Evolutionary conservation across 2,329 filamentous ascomycete genomes (phyloP).

Genomic region (Lasiodiplodia sp.): DNA sequence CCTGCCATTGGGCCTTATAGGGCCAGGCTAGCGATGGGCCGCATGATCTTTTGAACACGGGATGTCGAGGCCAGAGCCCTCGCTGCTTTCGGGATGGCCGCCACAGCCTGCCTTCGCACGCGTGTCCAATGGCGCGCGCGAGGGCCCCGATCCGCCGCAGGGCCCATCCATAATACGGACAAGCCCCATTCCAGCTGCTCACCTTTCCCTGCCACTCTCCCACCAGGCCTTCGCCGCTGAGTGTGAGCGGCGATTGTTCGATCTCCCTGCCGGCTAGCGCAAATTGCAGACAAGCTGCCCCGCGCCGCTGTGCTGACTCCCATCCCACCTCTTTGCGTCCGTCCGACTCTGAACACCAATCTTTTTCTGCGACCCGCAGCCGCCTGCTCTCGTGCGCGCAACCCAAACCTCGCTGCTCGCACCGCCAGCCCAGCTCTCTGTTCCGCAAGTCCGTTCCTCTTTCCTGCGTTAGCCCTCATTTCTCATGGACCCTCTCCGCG

Average conservation of each 20-base stretch:
- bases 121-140: slow-evolving; percentile 24
- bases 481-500: slow-evolving; percentile 6
- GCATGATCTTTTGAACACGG: slow-evolving; percentile 51
- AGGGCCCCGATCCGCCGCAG: slow-evolving; percentile 26
- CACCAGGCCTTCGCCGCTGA: slow-evolving; percentile 25
- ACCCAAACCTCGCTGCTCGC: slow-evolving; percentile 10
- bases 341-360: slow-evolving; percentile 27
- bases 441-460: slow-evolving; percentile 26
- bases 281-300: slow-evolving; percentile 24
- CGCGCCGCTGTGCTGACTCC: slow-evolving; percentile 25
- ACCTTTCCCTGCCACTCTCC: slow-evolving; percentile 29
- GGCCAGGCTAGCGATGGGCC: slow-evolving; percentile 37
- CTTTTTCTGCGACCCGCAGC: slow-evolving; percentile 21
- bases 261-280: slow-evolving; percentile 25
- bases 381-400: slow-evolving; percentile 6
- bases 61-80: slow-evolving; percentile 36
- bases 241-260: slow-evolving; percentile 25
- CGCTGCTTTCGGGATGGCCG: slow-evolving; percentile 28
- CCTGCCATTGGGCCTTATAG: slow-evolving; percentile 32
- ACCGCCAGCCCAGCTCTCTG: slow-evolving; percentile 15
- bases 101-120: slow-evolving; percentile 28
- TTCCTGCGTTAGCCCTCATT: slow-evolving; percentile 4
- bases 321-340: slow-evolving; percentile 26
- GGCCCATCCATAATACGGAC: slow-evolving; percentile 32
- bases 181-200: slow-evolving; percentile 28